These are phyloP conservation scores for Russula foetens DNA, from an alignment of 768 basidiomycete genomes.

Conservation along the genomic window DNA sequence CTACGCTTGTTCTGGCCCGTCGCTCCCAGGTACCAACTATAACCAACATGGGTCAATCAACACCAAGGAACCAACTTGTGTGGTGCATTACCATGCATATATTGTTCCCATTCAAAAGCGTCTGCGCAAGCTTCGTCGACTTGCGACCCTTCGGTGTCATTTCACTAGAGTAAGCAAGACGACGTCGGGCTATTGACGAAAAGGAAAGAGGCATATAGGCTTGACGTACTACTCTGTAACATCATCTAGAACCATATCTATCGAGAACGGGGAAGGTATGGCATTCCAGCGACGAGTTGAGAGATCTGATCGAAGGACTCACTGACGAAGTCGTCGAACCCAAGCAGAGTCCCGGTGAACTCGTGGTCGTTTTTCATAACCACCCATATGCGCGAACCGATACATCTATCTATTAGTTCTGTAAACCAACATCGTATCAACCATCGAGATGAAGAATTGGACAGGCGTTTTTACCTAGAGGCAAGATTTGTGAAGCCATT, in stretches of 20 bases:
- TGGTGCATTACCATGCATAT: slow-evolving; percentile 77
- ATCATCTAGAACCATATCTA: slow-evolving; percentile 93
- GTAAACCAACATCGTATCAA: slow-evolving; percentile 1
- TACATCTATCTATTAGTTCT: slow-evolving; percentile 97
- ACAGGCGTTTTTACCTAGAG: slow-evolving; percentile 51
- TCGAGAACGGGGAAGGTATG: neutral
- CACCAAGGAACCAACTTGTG: neutral
- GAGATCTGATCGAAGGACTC: slow-evolving; percentile 37
- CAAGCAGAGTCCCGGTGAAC: slow-evolving; percentile 89
- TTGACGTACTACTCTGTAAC: slow-evolving; percentile 86
- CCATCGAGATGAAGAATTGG: neutral
- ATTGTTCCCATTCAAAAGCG: slow-evolving; percentile 88
- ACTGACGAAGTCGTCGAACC: slow-evolving; percentile 99
- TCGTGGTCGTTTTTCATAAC: slow-evolving; percentile 98
- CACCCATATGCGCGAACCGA: slow-evolving; percentile 95
- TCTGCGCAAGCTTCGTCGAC: slow-evolving; percentile 78
- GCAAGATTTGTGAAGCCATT: slow-evolving; percentile 93
- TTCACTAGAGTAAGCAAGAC: slow-evolving; percentile 45
- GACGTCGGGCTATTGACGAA: neutral
- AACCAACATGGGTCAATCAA: neutral
- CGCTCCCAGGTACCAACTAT: slow-evolving; percentile 66
- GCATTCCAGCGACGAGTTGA: neutral
- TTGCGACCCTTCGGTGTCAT: slow-evolving; percentile 75
- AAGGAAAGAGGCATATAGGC: neutral
- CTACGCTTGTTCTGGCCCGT: slow-evolving; percentile 43